Evolutionary conservation across 768 basidiomycete genomes (phyloP), one percentile per base, ranked within the genome.

Genomic region (Imleria badia): DNA sequence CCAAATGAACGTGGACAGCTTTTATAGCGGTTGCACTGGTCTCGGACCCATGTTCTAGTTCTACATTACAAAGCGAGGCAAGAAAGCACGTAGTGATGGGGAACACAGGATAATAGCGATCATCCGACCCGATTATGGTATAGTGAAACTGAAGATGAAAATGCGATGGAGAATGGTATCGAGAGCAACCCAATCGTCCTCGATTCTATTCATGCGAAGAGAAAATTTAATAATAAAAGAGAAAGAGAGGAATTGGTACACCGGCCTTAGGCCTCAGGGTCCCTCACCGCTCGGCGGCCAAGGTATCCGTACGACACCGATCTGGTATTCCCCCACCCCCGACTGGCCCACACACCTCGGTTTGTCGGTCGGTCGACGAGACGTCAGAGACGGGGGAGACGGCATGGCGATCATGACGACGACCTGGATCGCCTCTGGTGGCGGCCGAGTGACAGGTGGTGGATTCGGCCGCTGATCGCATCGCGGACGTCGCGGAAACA

Each of bases 341-440:
- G 53, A 6, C 39, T 58, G 49, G 45, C 60, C 59, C 31, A 55
- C 58, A 38, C 19, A 59, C 1, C 15, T 6, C 30, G 33, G 40
- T 10, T 31, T 26, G 14, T 36, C 30, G 0, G 26, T 31, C 34
- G 17, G 23, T 13, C 30, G 17, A 30, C 29, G 20, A 6, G 45
- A 36, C n/a, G 23, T 8, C 11, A 13, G 47, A 20, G 47, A 45
- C 7, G 50, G 36, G 2, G 48, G 63, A 9, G 65, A 64, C 8
- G 81, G 81, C 79, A 82, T 81, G 13, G 66, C 68, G 38, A 83
- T 73, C 68, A 82, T 65, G 34, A 81, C 72, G 1, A 73, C 74
- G 19, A 82, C 65, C 45, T 78, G 72, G n/a, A 73, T 34, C 11
- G 66, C 59, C 20, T 68, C 62, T 8, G 67, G 65, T 3, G 52